These are phyloP conservation scores for Suillus americanus DNA, from an alignment of 768 basidiomycete species.

Conservation along the genomic window DNA sequence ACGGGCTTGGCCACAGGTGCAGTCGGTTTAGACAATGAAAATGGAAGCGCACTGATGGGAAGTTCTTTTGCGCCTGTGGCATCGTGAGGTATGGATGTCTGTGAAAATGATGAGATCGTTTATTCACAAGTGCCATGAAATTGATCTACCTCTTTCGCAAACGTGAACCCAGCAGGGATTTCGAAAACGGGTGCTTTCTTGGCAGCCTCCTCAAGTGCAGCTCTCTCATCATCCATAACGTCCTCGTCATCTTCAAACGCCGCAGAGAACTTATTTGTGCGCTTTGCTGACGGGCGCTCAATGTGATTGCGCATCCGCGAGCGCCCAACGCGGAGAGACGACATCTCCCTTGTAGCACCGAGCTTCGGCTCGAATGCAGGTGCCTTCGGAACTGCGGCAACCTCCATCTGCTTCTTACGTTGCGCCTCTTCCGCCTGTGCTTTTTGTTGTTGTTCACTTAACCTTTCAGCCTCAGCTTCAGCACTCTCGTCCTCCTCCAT, in stretches of 20 bases:
- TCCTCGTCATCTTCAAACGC: conserved; percentile 53
- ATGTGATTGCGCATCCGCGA: conserved; percentile 60
- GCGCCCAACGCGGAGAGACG: conserved; percentile 68
- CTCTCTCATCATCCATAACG: conserved; percentile 38
- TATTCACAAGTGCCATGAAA: conserved; percentile 6
- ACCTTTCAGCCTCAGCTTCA: conserved; percentile 22
- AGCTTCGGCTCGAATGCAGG: conserved; percentile 20
- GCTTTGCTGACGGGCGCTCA: conserved; percentile 49
- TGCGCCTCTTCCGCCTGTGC: conserved; percentile 13
- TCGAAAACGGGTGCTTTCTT: conserved; percentile 58
- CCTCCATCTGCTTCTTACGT: conserved; percentile 15
- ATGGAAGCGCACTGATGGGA: conserved; percentile 64
- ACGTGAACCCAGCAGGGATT: conserved; percentile 63
- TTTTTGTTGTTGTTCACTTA: conserved; percentile 14
- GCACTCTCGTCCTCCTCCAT: conserved; percentile 35
- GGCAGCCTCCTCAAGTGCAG: conserved; percentile 53
- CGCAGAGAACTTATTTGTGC: conserved; percentile 65
- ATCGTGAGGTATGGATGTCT: conserved; percentile 42
- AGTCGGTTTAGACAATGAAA: conserved; percentile 52
- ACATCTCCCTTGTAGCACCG: conserved; percentile 28
- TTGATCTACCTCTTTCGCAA: conserved; percentile 57
- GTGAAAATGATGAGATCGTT: conserved; percentile 3
- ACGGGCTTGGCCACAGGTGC: conserved; percentile 16
- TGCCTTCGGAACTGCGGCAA: conserved; percentile 13
- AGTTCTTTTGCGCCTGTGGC: conserved; percentile 55